Conservation (phyloP, 2,329 filamentous ascomycete species). For the Aspergillus sp. region DNA sequence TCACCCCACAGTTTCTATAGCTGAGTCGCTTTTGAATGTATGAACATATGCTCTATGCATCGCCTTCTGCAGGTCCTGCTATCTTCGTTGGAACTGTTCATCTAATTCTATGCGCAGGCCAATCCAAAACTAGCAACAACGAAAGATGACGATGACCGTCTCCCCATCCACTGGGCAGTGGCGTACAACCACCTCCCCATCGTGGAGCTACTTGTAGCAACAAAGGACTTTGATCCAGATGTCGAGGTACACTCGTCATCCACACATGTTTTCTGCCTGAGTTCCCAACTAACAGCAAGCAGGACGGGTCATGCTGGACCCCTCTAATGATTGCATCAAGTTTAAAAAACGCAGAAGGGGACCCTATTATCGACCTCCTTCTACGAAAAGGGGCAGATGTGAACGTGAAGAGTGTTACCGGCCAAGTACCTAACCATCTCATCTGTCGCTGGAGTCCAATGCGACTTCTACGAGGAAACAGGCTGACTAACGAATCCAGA, state of each 20-base stretch:
- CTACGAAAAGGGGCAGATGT: conserved; percentile 50
- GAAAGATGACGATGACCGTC: conserved; percentile 80
- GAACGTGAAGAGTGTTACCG: conserved; percentile 42
- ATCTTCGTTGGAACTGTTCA: conserved; percentile 5
- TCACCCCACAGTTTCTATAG: conserved; percentile 58
- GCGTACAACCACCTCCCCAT: conserved; percentile 79
- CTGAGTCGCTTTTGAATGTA: conserved; percentile 74
- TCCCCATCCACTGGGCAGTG: conserved; percentile 91
- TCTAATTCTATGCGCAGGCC: conserved; percentile 50
- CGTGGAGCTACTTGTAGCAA: conserved; percentile 68
- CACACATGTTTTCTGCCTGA: no score
- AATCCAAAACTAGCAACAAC: conserved; percentile 75
- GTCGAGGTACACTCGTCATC: conserved; percentile 57
- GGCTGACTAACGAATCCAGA: conserved; percentile 49
- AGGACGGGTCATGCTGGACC: conserved; percentile 53
- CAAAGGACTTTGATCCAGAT: conserved; percentile 78
- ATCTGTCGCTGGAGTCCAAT: neutral
- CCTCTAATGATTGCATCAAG: conserved; percentile 52
- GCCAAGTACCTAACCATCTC: conserved; percentile 34
- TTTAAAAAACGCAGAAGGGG: conserved; percentile 46
- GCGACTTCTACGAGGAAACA: neutral
- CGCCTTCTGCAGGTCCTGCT: conserved; percentile 20
- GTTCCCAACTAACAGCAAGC: neutral
- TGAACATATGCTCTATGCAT: conserved; percentile 27
- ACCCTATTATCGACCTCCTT: conserved; percentile 46